Conservation (phyloP, 2,329 filamentous ascomycete genomes). For the Fusarium austroafricanum region DNA sequence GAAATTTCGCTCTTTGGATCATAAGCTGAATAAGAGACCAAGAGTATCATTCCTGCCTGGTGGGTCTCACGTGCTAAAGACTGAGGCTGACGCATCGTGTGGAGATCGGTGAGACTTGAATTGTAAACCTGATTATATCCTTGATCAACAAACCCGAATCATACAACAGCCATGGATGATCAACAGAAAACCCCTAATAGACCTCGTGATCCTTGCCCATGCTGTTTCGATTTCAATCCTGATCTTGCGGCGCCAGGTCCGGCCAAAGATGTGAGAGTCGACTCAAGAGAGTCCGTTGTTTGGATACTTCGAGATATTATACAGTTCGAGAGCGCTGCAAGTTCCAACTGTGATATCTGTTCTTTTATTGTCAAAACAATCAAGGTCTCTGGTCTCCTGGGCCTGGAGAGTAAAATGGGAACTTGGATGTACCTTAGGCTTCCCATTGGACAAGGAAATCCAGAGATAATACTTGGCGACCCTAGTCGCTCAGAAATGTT, state of each 20-base stretch:
- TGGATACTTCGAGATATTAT: background rate
- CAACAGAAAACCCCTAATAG: background rate
- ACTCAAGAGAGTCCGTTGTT: background rate
- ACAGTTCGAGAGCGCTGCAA: background rate
- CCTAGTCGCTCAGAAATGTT: background rate
- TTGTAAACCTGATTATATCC: background rate
- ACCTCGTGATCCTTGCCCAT: background rate
- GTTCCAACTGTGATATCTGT: constrained; percentile 21
- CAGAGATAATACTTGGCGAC: constrained; percentile 22
- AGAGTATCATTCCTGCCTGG: constrained; percentile 1
- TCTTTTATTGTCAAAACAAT: constrained; percentile 16
- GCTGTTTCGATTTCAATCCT: constrained; percentile 24
- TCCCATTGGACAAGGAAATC: constrained; percentile 21
- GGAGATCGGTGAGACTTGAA: background rate
- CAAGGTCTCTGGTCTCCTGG: constrained; percentile 3
- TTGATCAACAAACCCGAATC: background rate
- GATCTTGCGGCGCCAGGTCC: background rate
- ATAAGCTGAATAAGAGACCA: constrained; percentile 8
- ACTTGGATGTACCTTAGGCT: constrained; percentile 11
- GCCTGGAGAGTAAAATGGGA: background rate
- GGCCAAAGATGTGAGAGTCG: constrained; percentile 5
- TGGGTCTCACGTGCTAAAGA: constrained; percentile 27
- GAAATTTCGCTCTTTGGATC: background rate
- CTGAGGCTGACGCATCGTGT: background rate
- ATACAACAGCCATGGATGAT: background rate